Conservation (phyloP, 1,139 yeast genomes). For the Pichiaceae sp. region DNA sequence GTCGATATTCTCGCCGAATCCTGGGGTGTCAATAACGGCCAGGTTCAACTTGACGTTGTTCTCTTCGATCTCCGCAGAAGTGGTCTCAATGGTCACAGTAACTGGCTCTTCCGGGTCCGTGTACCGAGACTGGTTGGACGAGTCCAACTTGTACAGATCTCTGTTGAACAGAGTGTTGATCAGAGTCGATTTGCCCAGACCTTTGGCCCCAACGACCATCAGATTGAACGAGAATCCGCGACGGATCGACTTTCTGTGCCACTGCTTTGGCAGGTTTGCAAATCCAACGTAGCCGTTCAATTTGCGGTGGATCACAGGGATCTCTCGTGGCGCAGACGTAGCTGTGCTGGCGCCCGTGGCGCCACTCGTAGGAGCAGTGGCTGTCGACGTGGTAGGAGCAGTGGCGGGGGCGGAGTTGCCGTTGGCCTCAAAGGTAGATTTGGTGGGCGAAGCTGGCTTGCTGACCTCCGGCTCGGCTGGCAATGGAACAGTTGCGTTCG, state of each 20-base stretch:
- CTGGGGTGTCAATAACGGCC: conserved; percentile 85
- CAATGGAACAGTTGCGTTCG: conserved; percentile 44
- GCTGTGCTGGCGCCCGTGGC: conserved; percentile 12
- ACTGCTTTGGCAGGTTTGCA: conserved; percentile 96
- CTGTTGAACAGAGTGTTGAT: conserved; percentile 86
- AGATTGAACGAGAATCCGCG: conserved; percentile 90
- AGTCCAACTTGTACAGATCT: conserved; percentile 41
- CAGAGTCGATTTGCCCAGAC: conserved; percentile 90
- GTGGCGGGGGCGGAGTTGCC: not conserved
- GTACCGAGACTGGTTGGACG: conserved; percentile 9
- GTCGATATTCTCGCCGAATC: conserved; percentile 89
- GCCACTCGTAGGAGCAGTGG: not conserved
- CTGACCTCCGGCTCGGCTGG: conserved; percentile 78
- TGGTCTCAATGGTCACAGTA: conserved; percentile 58
- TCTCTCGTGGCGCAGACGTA: conserved; percentile 21
- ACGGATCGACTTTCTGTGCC: conserved; percentile 93
- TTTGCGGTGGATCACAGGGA: conserved; percentile 67
- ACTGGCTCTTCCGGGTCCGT: conserved; percentile 25
- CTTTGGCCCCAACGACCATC: conserved; percentile 86
- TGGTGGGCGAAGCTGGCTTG: too few species aligned
- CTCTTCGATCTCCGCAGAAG: conserved; percentile 75
- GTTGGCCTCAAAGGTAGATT: too few species aligned
- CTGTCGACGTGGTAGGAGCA: not conserved
- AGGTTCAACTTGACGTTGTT: conserved; percentile 84
- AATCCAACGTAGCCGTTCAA: conserved; percentile 93